These are phyloP conservation scores for Phragmites australis DNA, from an alignment of 176 grass and related monocot genomes.

Conservation along the genomic window DNA sequence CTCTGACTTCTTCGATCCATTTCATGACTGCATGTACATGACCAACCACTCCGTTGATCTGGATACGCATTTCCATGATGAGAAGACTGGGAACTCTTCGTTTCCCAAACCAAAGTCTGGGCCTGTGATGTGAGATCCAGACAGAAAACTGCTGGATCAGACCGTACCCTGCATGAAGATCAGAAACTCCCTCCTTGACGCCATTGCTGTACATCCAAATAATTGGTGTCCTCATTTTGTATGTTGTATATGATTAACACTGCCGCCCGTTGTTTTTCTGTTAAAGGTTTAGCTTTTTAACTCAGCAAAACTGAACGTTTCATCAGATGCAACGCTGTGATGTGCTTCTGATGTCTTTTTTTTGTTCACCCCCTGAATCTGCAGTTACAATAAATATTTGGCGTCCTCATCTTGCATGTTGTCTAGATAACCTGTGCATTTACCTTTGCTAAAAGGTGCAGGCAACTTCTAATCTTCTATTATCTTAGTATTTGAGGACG, in stretches of 20 bases:
- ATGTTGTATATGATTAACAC: conserved; percentile 38
- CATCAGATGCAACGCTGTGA: conserved; percentile 31
- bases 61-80: conserved; percentile 49
- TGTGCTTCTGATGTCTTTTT: conserved; percentile 16
- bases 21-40: conserved; percentile 58
- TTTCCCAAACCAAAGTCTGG: conserved; percentile 48
- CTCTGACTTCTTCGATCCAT: conserved; percentile 77
- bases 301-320: conserved; percentile 25
- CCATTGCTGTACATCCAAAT: conserved; percentile 59
- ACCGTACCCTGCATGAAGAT: neutral
- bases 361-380: neutral
- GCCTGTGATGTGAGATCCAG: conserved; percentile 43
- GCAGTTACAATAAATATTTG: no score
- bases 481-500: no score
- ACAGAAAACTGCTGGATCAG: conserved; percentile 26
- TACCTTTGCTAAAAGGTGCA: neutral
- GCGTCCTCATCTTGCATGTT: no score
- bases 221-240: conserved; percentile 56
- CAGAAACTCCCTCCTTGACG: conserved; percentile 10
- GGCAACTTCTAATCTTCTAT: no score
- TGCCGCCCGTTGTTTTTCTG: conserved; percentile 13
- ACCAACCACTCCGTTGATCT: conserved; percentile 39
- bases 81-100: conserved; percentile 37
- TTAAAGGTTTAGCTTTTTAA: conserved; percentile 27
- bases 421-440: conserved; percentile 17